Evolutionary conservation across 2,329 filamentous ascomycete genomes (phyloP), one percentile per base, ranked within the genome.

Genomic region (Pseudocercospora macadamiae): DNA sequence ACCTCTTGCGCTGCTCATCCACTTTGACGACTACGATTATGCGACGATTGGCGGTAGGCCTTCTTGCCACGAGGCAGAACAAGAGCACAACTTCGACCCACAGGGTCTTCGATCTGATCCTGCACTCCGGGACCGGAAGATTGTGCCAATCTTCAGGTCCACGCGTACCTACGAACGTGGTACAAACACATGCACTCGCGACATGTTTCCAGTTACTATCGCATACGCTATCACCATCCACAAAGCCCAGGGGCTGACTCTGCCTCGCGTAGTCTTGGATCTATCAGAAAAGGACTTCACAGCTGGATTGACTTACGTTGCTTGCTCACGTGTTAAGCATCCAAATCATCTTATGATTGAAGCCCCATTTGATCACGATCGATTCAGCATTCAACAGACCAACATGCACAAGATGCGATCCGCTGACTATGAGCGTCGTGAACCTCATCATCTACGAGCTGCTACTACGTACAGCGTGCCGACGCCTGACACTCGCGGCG

Each of bases 151-250:
- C 30, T 26, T 16, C 16, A 18, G 26, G n/a, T 26, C 21, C n/a
- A 14, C 26, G 4, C 19, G 19, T 16, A 16, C 7, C 8, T 52
- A 34, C 10, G 16, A 21, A 8, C 6, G 14, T 36, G 21, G 12
- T 32, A 37, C 10, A 9, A 19, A 37, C 18, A 52, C 12, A 2
- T 26, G 30, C 30, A 49, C 18, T 3, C 18, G 18, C 3, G 16
- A 49, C 12, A 26, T 26, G 25, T 52, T 52, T 34, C 48, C 23
- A 32, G 16, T 52, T 6, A 52, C 48, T 52, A 32, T 52, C n/a
- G 14, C 8, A 9, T 52, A 52, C 18, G 18, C 48, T 36, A 52
- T 52, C 21, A 52, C 48, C 36, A 52, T 52, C 21, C 36, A 52
- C 36, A 52, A 52, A 25, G 30, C 12, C 7, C 36, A 52, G 18